Evolutionary conservation across 169 alveolate genomes (phyloP), one percentile per base, ranked within the genome.

Genomic region (Plasmodium vivax): DNA sequence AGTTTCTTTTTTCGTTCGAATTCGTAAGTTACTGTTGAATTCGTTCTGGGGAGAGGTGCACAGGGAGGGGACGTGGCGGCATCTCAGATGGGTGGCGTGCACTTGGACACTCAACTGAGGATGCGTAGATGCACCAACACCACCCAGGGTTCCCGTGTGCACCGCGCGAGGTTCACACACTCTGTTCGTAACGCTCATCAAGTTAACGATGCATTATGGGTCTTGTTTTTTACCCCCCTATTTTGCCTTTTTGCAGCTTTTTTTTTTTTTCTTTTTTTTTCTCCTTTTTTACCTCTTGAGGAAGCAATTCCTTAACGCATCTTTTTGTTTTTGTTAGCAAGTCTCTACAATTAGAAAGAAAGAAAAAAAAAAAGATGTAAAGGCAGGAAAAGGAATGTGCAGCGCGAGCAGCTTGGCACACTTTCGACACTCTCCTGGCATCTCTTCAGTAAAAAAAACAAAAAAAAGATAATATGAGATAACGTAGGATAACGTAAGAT

Each of bases 241-340:
- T 68, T 68, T 68, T 68, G 32, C 38, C 32, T 30, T 68, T 68
- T 68, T 68, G 32, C 74, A n/a, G 0, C 34, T 68, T 68, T 23
- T 62, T 23, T 19, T 62, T 19, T 62, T 62, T 62, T 23, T 62
- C 23, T 62, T 19, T 16, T 68, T 68, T 51, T n/a, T 87, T 87
- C 27, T 27, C 27, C 12, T 72, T 87, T 51, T 77, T 77, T 62
- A 87, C 93, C 68, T 87, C 93, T 77, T 87, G 93, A 34, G 93
- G 93, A 79, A 87, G 85, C 72, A 87, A 87, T 41, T 87, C 93
- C 71, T 87, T 87, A 54, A 87, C 93, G 30, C 93, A 87, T 71
- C 71, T 87, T 54, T 87, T 87, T 87, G 93, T 87, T 87, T 87
- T 87, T 87, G 93, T 87, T n/a, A 87, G 30, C 45, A 87, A 87